Conservation (phyloP, 1,284 basidiomycete species). For the Anthracocystis panici-leucophaei region DNA sequence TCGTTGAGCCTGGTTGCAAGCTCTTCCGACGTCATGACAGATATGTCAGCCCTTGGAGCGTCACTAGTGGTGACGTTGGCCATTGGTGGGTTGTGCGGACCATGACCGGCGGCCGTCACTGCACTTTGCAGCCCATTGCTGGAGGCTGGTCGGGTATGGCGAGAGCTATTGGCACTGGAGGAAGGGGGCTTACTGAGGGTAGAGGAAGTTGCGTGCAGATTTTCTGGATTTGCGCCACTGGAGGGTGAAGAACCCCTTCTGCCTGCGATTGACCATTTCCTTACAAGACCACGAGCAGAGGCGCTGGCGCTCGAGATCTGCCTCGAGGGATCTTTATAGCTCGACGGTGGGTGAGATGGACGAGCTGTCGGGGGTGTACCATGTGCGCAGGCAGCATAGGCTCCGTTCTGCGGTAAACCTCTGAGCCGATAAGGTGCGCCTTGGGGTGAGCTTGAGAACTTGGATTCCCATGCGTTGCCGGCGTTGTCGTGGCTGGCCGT, state of each 20-base stretch:
- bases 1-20: constrained; percentile 58
- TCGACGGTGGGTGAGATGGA: constrained; percentile 26
- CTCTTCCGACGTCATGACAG: constrained; percentile 37
- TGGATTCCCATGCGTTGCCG: constrained; percentile 13
- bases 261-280: constrained; percentile 19
- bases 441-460: constrained; percentile 13
- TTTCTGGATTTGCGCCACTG: not conserved
- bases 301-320: not conserved
- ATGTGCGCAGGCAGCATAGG: no score
- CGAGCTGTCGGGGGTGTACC: not conserved
- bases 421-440: constrained; percentile 1
- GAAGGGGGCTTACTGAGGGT: not conserved
- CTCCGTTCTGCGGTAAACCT: not conserved
- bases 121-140: not conserved
- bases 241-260: constrained; percentile 9
- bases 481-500: not conserved
- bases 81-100: not conserved
- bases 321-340: constrained; percentile 15
- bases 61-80: not conserved
- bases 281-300: constrained; percentile 10
- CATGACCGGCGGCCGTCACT: not conserved
- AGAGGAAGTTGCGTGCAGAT: not conserved
- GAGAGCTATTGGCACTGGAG: not conserved
- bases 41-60: constrained; percentile 13
- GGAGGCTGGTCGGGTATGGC: not conserved